These are phyloP conservation scores for Trichophyton verrucosum DNA, from an alignment of 2,329 filamentous ascomycete species.

Conservation along the genomic window DNA sequence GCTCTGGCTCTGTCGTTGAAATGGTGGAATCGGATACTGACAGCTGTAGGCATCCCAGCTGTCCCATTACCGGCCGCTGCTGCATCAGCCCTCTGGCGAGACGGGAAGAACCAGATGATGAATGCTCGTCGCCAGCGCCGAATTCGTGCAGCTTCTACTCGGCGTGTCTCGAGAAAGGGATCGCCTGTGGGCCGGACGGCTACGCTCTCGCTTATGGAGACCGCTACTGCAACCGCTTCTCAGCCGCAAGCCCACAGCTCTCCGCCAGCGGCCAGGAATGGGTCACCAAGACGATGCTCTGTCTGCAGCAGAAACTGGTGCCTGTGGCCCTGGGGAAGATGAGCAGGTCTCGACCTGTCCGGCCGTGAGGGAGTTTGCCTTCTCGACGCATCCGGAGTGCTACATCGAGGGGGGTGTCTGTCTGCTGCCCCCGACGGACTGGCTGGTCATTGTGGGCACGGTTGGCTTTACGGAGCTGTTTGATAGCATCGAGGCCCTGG, in stretches of 20 bases:
- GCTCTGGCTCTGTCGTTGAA: not conserved
- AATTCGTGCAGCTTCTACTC: slow-evolving; percentile 22
- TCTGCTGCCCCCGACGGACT: slow-evolving; percentile 14
- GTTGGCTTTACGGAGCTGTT: slow-evolving; percentile 7
- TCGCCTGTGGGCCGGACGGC: slow-evolving; percentile 18
- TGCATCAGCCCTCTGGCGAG: not conserved
- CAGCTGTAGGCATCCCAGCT: not conserved
- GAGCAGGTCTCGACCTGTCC: slow-evolving; percentile 9
- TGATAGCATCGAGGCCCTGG: slow-evolving; percentile 5
- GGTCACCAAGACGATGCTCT: slow-evolving; percentile 20
- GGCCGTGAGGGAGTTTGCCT: slow-evolving; percentile 15
- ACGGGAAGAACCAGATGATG: not conserved
- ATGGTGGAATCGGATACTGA: not conserved
- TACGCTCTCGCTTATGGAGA: slow-evolving; percentile 22
- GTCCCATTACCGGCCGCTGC: not conserved
- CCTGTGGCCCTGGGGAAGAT: slow-evolving; percentile 12
- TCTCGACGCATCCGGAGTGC: slow-evolving; percentile 16
- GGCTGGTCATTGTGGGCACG: slow-evolving; percentile 14
- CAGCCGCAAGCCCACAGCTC: slow-evolving; percentile 10
- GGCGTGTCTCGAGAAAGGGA: slow-evolving; percentile 15
- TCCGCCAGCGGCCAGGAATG: slow-evolving; percentile 16
- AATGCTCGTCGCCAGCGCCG: slow-evolving; percentile 13
- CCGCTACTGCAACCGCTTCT: slow-evolving; percentile 20
- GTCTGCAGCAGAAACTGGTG: slow-evolving; percentile 19
- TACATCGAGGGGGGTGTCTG: slow-evolving; percentile 18